A percentile compares a stretch with the other conserved stretches of the same genome.
phyloP scores from a whole-genome alignment of 257 asterid species.

The Jasminum sambac region DNA sequence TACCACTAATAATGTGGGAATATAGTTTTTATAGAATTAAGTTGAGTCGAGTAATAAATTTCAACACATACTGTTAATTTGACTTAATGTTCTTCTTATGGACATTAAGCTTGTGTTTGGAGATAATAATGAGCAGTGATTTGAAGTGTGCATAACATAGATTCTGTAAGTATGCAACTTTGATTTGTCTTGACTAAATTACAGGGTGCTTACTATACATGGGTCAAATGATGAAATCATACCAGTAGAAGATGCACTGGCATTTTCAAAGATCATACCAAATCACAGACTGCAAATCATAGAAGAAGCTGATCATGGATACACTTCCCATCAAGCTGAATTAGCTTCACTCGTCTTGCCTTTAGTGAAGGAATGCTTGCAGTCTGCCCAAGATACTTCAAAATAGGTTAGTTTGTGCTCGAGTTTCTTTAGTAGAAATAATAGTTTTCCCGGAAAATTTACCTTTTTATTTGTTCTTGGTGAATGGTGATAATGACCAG shows the following conservation, averaged over 20 bases:
- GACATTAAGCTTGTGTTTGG: background rate
- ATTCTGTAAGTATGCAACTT: background rate
- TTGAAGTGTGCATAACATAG: background rate
- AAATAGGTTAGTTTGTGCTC: background rate
- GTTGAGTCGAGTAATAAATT: too few species aligned
- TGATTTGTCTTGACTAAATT: background rate
- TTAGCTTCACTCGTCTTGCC: slow-evolving; percentile 16
- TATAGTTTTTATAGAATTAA: too few species aligned
- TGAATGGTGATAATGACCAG: too few species aligned
- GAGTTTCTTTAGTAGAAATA: background rate
- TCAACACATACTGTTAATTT: too few species aligned
- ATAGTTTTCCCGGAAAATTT: background rate
- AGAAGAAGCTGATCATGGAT: slow-evolving; percentile 24
- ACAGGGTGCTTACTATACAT: slow-evolving; percentile 25
- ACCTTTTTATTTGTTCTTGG: background rate
- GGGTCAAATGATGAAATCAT: slow-evolving; percentile 23
- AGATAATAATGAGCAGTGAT: too few species aligned
- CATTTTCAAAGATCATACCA: slow-evolving; percentile 18
- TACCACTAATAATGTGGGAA: too few species aligned
- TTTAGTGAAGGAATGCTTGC: slow-evolving; percentile 8
- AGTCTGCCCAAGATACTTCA: background rate
- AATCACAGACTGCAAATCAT: slow-evolving; percentile 17
- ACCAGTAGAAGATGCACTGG: slow-evolving; percentile 18
- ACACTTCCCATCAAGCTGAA: slow-evolving; percentile 21
- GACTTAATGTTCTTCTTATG: background rate